Evolutionary conservation across 805 yeast genomes (phyloP).

Genomic region (Starmerella stigmatis): DNA sequence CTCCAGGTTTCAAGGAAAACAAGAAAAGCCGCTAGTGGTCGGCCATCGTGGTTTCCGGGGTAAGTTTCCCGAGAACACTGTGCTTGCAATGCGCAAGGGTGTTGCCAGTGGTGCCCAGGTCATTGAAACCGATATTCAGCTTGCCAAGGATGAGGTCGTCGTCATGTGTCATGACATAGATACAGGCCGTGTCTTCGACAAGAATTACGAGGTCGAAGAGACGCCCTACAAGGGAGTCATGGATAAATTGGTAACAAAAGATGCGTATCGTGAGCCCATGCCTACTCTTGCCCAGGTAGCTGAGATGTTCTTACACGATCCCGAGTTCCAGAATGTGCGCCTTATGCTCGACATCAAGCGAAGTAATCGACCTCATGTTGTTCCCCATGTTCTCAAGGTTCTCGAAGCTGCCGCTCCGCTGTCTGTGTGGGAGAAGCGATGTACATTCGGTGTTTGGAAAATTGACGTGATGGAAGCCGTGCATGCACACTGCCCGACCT

Average conservation of each 20-base stretch:
- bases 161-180: constrained; percentile 46
- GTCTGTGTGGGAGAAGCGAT: constrained; percentile 37
- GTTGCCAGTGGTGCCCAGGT: constrained; percentile 38
- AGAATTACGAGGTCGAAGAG: constrained; percentile 33
- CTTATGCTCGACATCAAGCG: constrained; percentile 47
- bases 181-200: constrained; percentile 42
- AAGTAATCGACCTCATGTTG: constrained; percentile 36
- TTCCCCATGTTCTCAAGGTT: constrained; percentile 34
- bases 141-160: constrained; percentile 43
- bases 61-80: constrained; percentile 39
- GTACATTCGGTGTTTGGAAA: constrained; percentile 47
- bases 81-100: constrained; percentile 40
- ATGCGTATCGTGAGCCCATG: constrained; percentile 32
- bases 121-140: constrained; percentile 48
- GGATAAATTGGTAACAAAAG: constrained; percentile 31
- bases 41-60: constrained; percentile 32
- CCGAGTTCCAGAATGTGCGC: constrained; percentile 25
- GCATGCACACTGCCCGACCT: constrained; percentile 31
- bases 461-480: constrained; percentile 39
- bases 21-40: constrained; percentile 26
- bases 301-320: constrained; percentile 34
- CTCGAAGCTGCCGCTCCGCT: constrained; percentile 35
- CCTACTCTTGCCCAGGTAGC: constrained; percentile 37
- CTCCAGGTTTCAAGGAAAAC: constrained; percentile 19
- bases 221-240: constrained; percentile 33